Percentiles rank a stretch among this genome's conserved stretches.
phyloP scores from a whole-genome alignment of 495 filamentous ascomycete species.

The Daldinia childiae region DNA sequence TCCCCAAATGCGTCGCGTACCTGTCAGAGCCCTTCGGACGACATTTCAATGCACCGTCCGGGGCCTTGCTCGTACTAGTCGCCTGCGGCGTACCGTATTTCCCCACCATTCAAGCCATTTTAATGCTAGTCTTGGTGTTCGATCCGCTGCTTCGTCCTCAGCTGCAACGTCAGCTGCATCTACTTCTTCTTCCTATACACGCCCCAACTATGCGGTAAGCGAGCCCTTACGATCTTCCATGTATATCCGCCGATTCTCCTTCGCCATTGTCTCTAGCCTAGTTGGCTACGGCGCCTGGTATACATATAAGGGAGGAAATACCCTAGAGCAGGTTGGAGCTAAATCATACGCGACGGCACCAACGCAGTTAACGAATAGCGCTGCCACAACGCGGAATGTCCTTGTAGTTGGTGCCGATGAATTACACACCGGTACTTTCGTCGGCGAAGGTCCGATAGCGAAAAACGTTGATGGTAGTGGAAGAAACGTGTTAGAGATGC shows the following conservation, averaged over 20 bases:
- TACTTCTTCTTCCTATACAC: constrained; percentile 35
- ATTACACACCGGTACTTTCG: constrained; percentile 81
- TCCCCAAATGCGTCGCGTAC: constrained; percentile 59
- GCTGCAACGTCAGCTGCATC: constrained; percentile 17
- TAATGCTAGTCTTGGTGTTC: constrained; percentile 34
- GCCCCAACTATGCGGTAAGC: constrained; percentile 41
- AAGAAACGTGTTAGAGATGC: constrained; percentile 87
- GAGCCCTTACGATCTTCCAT: constrained; percentile 60
- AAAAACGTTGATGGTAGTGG: constrained; percentile 86
- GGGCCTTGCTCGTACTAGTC: constrained; percentile 50
- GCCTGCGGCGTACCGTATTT: constrained; percentile 44
- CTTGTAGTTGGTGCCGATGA: constrained; percentile 84
- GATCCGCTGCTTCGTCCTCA: constrained; percentile 27
- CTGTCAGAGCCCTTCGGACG: constrained; percentile 56
- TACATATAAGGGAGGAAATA: constrained; percentile 52
- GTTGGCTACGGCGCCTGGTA: constrained; percentile 64
- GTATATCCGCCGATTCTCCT: constrained; percentile 57
- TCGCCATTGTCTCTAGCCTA: constrained; percentile 57
- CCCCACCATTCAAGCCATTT: constrained; percentile 35
- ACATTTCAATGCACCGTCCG: constrained; percentile 55
- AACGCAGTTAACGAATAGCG: constrained; percentile 42
- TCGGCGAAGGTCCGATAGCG: constrained; percentile 82
- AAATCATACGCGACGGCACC: constrained; percentile 44
- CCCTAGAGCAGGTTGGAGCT: constrained; percentile 40
- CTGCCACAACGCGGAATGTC: constrained; percentile 57